Conservation (phyloP, 192 early-diverging fungal species). For the Entomortierella chlamydospora region DNA sequence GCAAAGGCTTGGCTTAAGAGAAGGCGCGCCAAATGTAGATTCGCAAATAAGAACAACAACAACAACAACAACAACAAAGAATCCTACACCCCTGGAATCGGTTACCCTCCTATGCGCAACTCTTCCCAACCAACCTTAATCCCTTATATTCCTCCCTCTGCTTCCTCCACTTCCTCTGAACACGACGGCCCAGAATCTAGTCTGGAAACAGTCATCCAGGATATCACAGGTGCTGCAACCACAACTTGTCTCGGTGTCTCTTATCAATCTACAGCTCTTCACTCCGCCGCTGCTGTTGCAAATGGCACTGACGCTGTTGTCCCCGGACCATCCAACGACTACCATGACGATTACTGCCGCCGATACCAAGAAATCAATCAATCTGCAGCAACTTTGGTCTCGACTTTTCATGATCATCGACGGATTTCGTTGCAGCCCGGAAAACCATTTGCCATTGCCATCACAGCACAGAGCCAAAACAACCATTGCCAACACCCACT, state of each 20-base stretch:
- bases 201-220: neutral
- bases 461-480: neutral
- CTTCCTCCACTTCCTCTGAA: neutral
- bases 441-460: neutral
- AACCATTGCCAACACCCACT: too few species aligned
- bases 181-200: neutral
- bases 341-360: neutral
- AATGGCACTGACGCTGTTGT: neutral
- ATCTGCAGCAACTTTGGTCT: neutral
- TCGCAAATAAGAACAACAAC: too few species aligned
- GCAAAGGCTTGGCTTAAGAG: slow-evolving; percentile 25
- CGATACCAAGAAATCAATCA: neutral
- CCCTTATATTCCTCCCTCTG: slow-evolving; percentile 12
- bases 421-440: neutral
- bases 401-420: neutral
- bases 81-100: slow-evolving; percentile 4
- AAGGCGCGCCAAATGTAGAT: slow-evolving; percentile 13
- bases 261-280: neutral
- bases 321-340: neutral
- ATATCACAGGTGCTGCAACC: neutral
- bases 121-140: slow-evolving; percentile 7
- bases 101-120: slow-evolving; percentile 13
- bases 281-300: neutral
- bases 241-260: slow-evolving; percentile 4
- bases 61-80: neutral